Conservation (phyloP, 1,284 basidiomycete genomes). For the Cutaneotrichosporon mucoides region DNA sequence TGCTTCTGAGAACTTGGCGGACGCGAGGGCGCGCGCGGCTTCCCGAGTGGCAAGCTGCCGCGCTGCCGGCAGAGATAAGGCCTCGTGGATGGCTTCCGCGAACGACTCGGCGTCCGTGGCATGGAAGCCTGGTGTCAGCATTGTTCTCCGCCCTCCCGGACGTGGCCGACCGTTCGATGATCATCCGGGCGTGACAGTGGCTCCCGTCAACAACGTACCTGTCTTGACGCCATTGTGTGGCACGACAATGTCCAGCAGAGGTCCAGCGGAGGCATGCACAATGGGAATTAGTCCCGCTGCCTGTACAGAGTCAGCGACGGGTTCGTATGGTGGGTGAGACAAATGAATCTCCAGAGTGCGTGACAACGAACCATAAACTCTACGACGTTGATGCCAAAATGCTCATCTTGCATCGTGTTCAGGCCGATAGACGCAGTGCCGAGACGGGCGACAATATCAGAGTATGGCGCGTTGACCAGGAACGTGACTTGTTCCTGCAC, state of each 20-base stretch:
- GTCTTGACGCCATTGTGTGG: slow-evolving; percentile 65
- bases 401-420: slow-evolving; percentile 98
- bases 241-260: slow-evolving; percentile 83
- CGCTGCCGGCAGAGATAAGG: slow-evolving; percentile 58
- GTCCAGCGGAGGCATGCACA: slow-evolving; percentile 88
- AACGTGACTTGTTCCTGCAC: slow-evolving; percentile 67
- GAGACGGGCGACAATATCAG: slow-evolving; percentile 65
- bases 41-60: slow-evolving; percentile 62
- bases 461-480: slow-evolving; percentile 76
- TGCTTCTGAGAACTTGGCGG: slow-evolving; percentile 67
- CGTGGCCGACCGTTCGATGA: no score
- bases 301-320: slow-evolving; percentile 49
- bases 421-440: slow-evolving; percentile 74
- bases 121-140: slow-evolving; percentile 64
- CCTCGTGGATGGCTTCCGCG: slow-evolving; percentile 63
- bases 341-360: neutral
- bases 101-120: slow-evolving; percentile 67
- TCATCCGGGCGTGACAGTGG: neutral
- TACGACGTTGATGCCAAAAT: slow-evolving; percentile 97
- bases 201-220: slow-evolving; percentile 49
- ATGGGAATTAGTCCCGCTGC: slow-evolving; percentile 91
- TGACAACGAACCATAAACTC: slow-evolving; percentile 79
- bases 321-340: neutral
- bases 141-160: no score
- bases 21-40: slow-evolving; percentile 66